Conservation (phyloP, 2,329 filamentous ascomycete species). For the Ustulina deusta region DNA sequence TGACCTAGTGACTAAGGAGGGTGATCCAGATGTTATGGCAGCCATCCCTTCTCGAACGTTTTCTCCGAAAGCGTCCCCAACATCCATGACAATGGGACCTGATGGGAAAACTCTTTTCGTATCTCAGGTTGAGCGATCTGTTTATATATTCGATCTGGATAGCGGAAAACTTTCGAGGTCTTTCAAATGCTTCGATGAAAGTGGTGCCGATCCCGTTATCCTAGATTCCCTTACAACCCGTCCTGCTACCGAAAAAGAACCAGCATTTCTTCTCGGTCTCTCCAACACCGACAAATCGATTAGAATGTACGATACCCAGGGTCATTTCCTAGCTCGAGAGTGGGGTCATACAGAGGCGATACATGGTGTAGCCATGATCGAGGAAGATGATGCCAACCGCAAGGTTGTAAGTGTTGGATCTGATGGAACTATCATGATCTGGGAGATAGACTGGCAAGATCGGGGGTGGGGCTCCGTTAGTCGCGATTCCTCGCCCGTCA, state of each 20-base stretch:
- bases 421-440: conserved; percentile 87
- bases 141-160: conserved; percentile 71
- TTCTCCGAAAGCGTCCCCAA: conserved; percentile 85
- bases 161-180: conserved; percentile 76
- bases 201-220: conserved; percentile 83
- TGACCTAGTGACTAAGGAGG: conserved; percentile 78
- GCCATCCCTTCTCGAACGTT: conserved; percentile 83
- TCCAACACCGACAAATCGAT: conserved; percentile 98
- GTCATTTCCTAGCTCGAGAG: conserved; percentile 84
- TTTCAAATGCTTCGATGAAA: conserved; percentile 87
- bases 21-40: conserved; percentile 73
- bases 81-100: conserved; percentile 80
- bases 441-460: conserved; percentile 69
- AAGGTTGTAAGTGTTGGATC: conserved; percentile 79
- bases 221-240: conserved; percentile 80
- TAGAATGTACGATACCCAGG: conserved; percentile 85
- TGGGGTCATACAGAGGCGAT: conserved; percentile 97
- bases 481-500: conserved; percentile 67
- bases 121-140: conserved; percentile 69
- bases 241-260: conserved; percentile 65
- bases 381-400: conserved; percentile 66
- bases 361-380: conserved; percentile 81
- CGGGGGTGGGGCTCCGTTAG: conserved; percentile 55
- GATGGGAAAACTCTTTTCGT: conserved; percentile 71
- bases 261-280: conserved; percentile 81